Evolutionary conservation across 106 monocot species (phyloP).

Genomic region (Triglochin maritima): DNA sequence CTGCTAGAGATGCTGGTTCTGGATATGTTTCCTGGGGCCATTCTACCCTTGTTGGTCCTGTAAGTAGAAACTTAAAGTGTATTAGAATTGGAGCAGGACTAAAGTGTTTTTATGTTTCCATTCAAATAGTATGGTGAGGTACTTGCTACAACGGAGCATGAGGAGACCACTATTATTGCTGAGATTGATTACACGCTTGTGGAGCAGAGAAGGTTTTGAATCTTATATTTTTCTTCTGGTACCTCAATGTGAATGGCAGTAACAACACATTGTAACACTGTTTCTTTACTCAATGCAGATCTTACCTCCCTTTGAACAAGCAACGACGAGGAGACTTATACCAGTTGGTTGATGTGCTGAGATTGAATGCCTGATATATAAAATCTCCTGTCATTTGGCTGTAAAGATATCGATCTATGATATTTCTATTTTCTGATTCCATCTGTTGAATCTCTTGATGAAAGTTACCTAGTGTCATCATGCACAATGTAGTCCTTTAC

Average conservation of each 20-base stretch:
- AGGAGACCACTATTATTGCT: conserved; percentile 79
- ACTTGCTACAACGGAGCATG: conserved; percentile 89
- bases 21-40: conserved; percentile 96
- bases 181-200: conserved; percentile 92
- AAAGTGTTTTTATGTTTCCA: not conserved
- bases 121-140: conserved; percentile 81
- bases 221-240: not conserved
- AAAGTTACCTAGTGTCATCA: no score
- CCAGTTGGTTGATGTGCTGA: conserved; percentile 76
- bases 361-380: conserved; percentile 2
- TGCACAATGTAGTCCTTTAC: no score
- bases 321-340: conserved; percentile 91
- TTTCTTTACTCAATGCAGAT: conserved; percentile 22
- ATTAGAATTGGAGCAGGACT: no score
- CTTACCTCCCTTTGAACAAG: conserved; percentile 70
- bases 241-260: no score
- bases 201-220: conserved; percentile 64
- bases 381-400: no score
- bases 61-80: conserved; percentile 22
- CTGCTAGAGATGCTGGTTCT: conserved; percentile 64
- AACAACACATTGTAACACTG: not conserved
- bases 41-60: conserved; percentile 95
- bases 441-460: no score
- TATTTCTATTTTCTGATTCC: no score
- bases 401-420: no score